Evolutionary conservation across 73 alveolate genomes (phyloP).

Genomic region (Paramecium sexaurelia): DNA sequence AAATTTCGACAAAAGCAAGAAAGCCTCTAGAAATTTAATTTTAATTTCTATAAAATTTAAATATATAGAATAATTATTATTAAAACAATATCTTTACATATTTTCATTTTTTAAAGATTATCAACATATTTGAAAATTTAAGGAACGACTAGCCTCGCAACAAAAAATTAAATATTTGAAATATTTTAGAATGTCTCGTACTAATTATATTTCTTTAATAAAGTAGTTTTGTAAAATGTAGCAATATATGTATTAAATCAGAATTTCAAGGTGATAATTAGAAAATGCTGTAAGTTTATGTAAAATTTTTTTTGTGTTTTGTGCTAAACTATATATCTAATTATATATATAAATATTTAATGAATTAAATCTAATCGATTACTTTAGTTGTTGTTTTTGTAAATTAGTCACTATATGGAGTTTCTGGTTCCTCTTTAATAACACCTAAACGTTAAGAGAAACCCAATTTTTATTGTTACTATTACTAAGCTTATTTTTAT

Average conservation of each 20-base stretch:
- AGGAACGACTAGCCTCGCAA: neutral
- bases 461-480: neutral
- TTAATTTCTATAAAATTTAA: no score
- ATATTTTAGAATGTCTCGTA: neutral
- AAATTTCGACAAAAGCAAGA: no score
- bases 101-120: neutral
- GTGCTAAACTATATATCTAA: neutral
- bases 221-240: no score
- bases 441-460: neutral
- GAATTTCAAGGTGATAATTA: no score
- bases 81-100: no score
- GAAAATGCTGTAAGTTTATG: no score
- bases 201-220: neutral
- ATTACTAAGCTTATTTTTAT: neutral
- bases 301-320: neutral
- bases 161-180: neutral
- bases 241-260: no score
- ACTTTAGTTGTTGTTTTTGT: neutral
- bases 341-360: neutral
- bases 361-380: neutral
- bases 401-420: neutral
- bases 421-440: slow-evolving; percentile 17
- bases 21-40: no score
- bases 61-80: no score
- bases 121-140: neutral